phyloP scores from a whole-genome alignment of 2,329 filamentous ascomycete genomes.

The Xylaria sp. region DNA sequence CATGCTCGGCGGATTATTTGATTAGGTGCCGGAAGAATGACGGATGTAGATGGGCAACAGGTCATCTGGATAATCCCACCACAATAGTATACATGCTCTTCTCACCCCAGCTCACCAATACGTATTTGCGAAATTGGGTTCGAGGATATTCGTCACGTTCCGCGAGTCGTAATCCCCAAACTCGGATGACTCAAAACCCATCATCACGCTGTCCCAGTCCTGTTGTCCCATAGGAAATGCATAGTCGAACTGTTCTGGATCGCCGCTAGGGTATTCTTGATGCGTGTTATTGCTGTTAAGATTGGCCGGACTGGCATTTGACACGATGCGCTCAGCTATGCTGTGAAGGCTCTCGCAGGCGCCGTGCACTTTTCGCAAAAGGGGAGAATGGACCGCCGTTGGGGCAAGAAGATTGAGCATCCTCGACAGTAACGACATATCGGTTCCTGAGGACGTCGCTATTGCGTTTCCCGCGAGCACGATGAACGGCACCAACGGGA shows the following conservation, averaged over 20 bases:
- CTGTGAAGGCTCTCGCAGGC: constrained; percentile 43
- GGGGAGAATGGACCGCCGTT: constrained; percentile 27
- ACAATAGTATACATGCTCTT: no score
- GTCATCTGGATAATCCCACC: no score
- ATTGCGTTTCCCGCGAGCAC: constrained; percentile 47
- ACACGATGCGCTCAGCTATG: constrained; percentile 42
- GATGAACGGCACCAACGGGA: constrained; percentile 45
- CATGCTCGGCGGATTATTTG: no score
- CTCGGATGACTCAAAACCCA: constrained; percentile 43
- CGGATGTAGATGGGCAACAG: no score
- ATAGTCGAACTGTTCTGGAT: constrained; percentile 35
- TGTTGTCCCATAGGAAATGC: constrained; percentile 45
- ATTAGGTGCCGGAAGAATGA: no score
- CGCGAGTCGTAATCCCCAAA: constrained; percentile 43
- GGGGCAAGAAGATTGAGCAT: constrained; percentile 38
- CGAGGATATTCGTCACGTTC: constrained; percentile 44
- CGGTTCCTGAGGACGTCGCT: constrained; percentile 41
- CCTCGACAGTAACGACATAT: constrained; percentile 41
- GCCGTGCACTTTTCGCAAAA: constrained; percentile 41
- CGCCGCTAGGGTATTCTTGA: constrained; percentile 1
- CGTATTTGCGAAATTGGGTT: constrained; percentile 44
- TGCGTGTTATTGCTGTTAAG: constrained; percentile 13
- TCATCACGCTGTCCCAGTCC: constrained; percentile 47
- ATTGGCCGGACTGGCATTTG: constrained; percentile 29
- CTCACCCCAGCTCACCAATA: constrained; percentile 36